Evolutionary conservation across 2,329 filamentous ascomycete genomes (phyloP).

Genomic region (Macrophomina pseudophaseolina): DNA sequence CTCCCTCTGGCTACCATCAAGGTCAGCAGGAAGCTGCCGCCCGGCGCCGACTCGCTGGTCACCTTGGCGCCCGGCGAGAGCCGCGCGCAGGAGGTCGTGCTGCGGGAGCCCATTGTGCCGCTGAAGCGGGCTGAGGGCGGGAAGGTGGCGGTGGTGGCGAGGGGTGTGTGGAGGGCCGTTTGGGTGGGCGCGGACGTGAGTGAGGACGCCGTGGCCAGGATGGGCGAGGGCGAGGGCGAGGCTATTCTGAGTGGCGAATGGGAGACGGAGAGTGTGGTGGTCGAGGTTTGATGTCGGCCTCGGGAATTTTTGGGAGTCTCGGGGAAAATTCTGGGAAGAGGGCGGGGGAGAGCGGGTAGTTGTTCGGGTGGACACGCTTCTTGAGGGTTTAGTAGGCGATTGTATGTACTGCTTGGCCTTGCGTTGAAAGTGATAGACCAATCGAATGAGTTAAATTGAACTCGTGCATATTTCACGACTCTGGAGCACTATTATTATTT

Average conservation of each 20-base stretch:
- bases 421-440: too few relatives aligned
- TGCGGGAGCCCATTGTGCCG: constrained; percentile 45
- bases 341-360: too few relatives aligned
- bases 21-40: constrained; percentile 45
- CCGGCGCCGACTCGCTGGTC: constrained; percentile 41
- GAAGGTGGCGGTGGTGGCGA: constrained; percentile 45
- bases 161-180: constrained; percentile 19
- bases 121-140: constrained; percentile 42
- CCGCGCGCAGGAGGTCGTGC: constrained; percentile 40
- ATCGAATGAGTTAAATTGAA: too few relatives aligned
- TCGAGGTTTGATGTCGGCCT: neutral
- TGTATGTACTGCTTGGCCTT: too few relatives aligned
- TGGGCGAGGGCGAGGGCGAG: constrained; percentile 1
- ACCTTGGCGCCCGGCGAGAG: constrained; percentile 42
- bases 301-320: too few relatives aligned
- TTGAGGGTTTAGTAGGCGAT: too few relatives aligned
- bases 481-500: too few relatives aligned
- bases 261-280: neutral
- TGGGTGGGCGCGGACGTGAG: constrained; percentile 19
- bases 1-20: constrained; percentile 33
- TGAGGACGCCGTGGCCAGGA: neutral
- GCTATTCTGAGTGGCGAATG: neutral
- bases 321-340: too few relatives aligned
- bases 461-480: too few relatives aligned
- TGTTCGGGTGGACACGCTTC: too few relatives aligned